These are phyloP conservation scores for Jacaranda mimosifolia DNA, from an alignment of 257 asterid species.

Conservation along the genomic window DNA sequence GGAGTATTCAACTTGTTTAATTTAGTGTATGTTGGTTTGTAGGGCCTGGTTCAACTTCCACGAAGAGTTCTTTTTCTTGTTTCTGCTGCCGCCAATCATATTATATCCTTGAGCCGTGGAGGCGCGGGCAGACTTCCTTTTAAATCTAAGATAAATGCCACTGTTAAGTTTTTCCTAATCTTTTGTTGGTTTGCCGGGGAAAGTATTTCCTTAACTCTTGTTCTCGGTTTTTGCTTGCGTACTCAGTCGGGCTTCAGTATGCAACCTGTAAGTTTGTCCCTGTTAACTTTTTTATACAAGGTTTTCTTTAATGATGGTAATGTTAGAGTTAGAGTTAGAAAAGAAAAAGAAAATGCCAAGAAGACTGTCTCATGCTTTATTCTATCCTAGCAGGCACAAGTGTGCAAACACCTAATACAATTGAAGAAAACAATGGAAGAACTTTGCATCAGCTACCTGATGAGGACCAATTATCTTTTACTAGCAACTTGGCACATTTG, in stretches of 20 bases:
- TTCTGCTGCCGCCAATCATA: conserved; percentile 76
- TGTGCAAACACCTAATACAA: neutral
- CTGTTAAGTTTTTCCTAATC: neutral
- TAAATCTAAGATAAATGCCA: neutral
- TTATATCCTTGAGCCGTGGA: conserved; percentile 65
- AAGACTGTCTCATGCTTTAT: neutral
- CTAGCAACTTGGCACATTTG: too few relatives aligned
- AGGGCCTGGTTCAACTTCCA: conserved; percentile 85
- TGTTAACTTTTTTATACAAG: neutral
- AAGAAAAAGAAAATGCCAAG: neutral
- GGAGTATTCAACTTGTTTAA: neutral
- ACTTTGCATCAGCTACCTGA: neutral
- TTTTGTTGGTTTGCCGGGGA: conserved; percentile 14
- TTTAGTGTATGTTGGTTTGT: conserved; percentile 29
- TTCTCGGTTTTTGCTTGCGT: conserved; percentile 39
- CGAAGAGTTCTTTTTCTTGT: conserved; percentile 78
- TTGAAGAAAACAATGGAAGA: neutral
- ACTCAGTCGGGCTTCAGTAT: conserved; percentile 79
- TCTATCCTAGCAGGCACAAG: neutral
- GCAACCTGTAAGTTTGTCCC: conserved; percentile 60
- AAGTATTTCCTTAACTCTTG: conserved; percentile 51
- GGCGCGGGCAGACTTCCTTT: too few relatives aligned
- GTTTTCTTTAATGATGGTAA: neutral
- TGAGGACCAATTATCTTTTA: neutral
- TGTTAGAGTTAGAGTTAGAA: neutral